A percentile compares a stretch with the other conserved stretches of the same genome.
Conservation (phyloP, 305 asterid genomes). For the Fraxinus greggii region DNA sequence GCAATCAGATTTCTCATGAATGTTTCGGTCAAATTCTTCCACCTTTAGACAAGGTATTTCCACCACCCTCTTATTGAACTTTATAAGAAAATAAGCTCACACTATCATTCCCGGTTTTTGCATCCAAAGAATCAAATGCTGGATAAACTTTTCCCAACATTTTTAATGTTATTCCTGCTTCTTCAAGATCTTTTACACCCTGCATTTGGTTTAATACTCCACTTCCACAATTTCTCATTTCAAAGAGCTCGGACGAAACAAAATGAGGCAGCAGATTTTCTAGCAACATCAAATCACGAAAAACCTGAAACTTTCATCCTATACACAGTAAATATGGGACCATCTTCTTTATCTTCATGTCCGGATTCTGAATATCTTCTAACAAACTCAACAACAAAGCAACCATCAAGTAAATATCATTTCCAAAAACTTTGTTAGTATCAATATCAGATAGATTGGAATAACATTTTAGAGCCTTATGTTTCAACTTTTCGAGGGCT, state of each 20-base stretch:
- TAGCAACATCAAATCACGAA: background rate
- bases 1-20: background rate
- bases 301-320: background rate
- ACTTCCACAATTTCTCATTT: background rate
- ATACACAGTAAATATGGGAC: background rate
- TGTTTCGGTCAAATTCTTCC: background rate
- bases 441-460: background rate
- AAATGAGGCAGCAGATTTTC: background rate
- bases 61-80: background rate
- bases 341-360: background rate
- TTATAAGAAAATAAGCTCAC: background rate
- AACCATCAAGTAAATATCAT: background rate
- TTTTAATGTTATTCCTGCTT: background rate
- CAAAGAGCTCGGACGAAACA: background rate
- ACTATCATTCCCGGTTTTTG: background rate
- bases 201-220: background rate
- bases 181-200: background rate
- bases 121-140: background rate
- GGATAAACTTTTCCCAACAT: background rate
- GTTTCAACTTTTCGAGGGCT: background rate
- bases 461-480: background rate
- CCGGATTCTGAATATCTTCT: background rate
- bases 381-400: background rate
- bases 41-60: background rate
- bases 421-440: background rate